phyloP scores from a whole-genome alignment of 208 protist genomes.

The Acanthamoeba royreba region DNA sequence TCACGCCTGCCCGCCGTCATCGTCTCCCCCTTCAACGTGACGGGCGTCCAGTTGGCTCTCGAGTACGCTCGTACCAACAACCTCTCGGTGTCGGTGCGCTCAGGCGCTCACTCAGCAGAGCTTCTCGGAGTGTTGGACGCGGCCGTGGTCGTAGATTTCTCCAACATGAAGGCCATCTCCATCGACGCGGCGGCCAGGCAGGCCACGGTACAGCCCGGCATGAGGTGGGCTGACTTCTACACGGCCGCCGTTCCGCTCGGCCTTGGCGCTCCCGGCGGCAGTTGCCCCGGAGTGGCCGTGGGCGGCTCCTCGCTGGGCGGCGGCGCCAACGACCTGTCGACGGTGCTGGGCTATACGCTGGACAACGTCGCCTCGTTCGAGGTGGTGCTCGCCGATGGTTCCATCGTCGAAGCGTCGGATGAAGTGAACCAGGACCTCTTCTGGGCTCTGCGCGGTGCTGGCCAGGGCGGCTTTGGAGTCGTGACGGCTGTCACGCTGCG shows the following conservation, averaged over 20 bases:
- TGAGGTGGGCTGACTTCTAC: constrained; percentile 57
- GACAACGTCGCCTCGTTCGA: constrained; percentile 55
- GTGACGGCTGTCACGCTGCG: constrained; percentile 44
- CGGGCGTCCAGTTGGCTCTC: constrained; percentile 27
- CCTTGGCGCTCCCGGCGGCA: constrained; percentile 43
- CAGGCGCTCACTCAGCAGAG: constrained; percentile 48
- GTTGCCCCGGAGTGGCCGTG: constrained; percentile 56
- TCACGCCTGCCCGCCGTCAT: constrained; percentile 43
- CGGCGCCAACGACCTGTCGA: constrained; percentile 44
- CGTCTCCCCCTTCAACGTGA: background rate
- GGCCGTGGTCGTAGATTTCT: constrained; percentile 52
- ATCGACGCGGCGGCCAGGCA: background rate
- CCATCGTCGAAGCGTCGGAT: background rate
- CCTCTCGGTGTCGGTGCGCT: constrained; percentile 45
- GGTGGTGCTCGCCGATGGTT: constrained; percentile 57
- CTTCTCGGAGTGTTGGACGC: constrained; percentile 16
- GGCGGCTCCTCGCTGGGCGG: constrained; percentile 54
- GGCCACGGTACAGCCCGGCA: constrained; percentile 35
- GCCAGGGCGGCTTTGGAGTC: constrained; percentile 58
- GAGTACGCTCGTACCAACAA: constrained; percentile 55
- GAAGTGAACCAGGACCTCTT: constrained; percentile 47
- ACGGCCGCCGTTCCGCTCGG: background rate
- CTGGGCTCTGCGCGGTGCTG: constrained; percentile 56
- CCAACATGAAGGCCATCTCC: constrained; percentile 39
- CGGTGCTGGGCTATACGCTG: constrained; percentile 20